Base-by-base conservation (phyloP, 2,329 filamentous ascomycete species). In the Falciphora oryzae region DNA sequence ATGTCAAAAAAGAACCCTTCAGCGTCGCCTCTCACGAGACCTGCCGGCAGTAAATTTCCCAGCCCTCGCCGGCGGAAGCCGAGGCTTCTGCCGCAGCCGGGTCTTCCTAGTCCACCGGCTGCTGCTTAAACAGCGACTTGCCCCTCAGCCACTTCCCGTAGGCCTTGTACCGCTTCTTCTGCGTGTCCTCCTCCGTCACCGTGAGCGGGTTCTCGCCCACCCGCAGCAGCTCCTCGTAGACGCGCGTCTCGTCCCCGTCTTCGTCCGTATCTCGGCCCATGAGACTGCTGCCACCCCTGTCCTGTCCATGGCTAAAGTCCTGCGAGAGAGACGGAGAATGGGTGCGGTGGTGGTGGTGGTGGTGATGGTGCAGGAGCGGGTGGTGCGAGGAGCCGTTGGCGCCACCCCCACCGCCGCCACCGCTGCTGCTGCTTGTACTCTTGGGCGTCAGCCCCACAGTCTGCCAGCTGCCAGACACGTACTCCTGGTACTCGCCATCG, bases 41-140 rank as follows among this genome's bases (percentile, higher is more conserved):
- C 44, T n/a, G 27, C 50, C 32, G 60, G 64, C 66, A 61, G 28
- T 53, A 13, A 10, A 53, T 53, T 18, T 1, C 44, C 44, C 61
- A 59, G 25, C 13, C n/a, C 10, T 16, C 18, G 6, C n/a, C 18
- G 57, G 27, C 27, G 64, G 72, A 53, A 10, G 44, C 44, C 71
- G 60, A 66, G 44, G 44, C 44, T 10, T 50, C 44, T 14, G 44
- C 44, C 18, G 44, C 44, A 53, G 44, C 44, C 44, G 44, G 44
- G 44, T n/a, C 44, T n/a, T 53, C 70, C 77, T 78, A 85, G 67
- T 85, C 84, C 63, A 85, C 81, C 59, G 89, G 86, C 75, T 89
- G 87, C 81, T 97, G 93, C 78, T 98, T 98, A 76, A 98, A 98
- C 71, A 98, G 84, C 71, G 92, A 97, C 80, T 97, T 98, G 25